Percentiles rank a stretch among this genome's conserved stretches.
These are phyloP conservation scores for Cichorium intybus DNA, from an alignment of 140 eudicot species.

Conservation along the genomic window DNA sequence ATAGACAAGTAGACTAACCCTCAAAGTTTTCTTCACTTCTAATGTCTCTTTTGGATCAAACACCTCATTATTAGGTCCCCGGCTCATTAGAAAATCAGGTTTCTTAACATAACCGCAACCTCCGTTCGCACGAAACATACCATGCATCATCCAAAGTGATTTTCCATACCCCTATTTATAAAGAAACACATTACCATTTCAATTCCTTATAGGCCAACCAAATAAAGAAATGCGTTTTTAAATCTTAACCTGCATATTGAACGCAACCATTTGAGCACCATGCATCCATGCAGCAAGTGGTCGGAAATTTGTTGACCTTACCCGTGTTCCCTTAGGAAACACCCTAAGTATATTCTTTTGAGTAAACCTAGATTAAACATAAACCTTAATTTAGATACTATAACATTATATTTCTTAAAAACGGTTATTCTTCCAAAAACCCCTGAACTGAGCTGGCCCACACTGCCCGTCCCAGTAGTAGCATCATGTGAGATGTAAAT, in stretches of 20 bases:
- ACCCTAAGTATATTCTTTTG: conserved; percentile 74
- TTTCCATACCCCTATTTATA: conserved; percentile 67
- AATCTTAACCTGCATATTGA: conserved; percentile 79
- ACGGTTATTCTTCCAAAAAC: background rate
- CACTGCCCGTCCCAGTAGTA: too few species aligned
- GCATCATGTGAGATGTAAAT: too few species aligned
- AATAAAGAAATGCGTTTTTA: background rate
- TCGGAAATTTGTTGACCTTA: conserved; percentile 73
- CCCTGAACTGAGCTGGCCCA: too few species aligned
- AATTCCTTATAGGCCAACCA: background rate
- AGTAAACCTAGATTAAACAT: conserved; percentile 47
- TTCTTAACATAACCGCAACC: conserved; percentile 82
- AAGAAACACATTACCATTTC: background rate
- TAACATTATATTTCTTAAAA: background rate
- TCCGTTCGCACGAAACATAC: conserved; percentile 87
- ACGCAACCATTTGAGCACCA: conserved; percentile 95
- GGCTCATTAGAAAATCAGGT: conserved; percentile 58
- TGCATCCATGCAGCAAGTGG: conserved; percentile 81
- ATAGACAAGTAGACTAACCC: conserved; percentile 29
- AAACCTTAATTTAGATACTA: background rate
- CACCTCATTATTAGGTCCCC: conserved; percentile 48
- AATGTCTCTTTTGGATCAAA: conserved; percentile 55
- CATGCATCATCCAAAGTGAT: conserved; percentile 82
- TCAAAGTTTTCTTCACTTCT: conserved; percentile 58
- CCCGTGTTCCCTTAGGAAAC: conserved; percentile 88